A percentile compares a stretch with the other conserved stretches of the same genome.
Conservation (phyloP, 306 rosid genomes). For the Dalbergia oliveri region DNA sequence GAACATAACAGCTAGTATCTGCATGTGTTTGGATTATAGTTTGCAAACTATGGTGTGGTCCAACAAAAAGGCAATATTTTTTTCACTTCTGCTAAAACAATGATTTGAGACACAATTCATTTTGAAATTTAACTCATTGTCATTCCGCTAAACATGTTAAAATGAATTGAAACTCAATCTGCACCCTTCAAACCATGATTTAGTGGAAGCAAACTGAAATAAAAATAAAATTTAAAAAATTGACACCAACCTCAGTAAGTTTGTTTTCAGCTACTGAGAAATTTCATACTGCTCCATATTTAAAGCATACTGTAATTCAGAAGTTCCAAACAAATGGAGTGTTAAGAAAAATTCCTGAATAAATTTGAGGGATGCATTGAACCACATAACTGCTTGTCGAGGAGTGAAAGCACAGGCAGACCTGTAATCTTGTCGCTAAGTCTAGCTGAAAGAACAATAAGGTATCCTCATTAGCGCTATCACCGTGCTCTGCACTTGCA, state of each 20-base stretch:
- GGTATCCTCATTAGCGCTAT: conserved; percentile 85
- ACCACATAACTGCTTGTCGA: conserved; percentile 7
- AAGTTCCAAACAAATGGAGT: conserved; percentile 44
- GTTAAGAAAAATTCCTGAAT: conserved; percentile 14
- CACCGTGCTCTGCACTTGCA: conserved; percentile 81
- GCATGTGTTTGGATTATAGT: too few relatives aligned
- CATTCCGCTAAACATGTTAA: neutral
- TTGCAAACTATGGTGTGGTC: neutral
- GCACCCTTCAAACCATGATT: neutral
- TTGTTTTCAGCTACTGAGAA: conserved; percentile 85
- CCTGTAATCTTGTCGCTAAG: conserved; percentile 97
- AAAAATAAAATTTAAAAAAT: too few relatives aligned
- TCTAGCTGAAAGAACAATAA: conserved; percentile 90
- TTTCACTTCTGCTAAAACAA: neutral
- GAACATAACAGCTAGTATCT: neutral
- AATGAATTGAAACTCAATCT: neutral
- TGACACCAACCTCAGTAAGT: conserved; percentile 80
- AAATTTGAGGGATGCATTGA: conserved; percentile 25
- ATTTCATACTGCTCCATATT: conserved; percentile 88
- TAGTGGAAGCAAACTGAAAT: too few relatives aligned
- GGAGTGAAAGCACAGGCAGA: conserved; percentile 38
- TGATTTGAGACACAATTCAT: neutral
- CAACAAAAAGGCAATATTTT: neutral
- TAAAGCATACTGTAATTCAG: conserved; percentile 72
- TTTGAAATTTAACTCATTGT: neutral